Base-by-base conservation (phyloP, 441 rosid species). In the Isatis lusitanica region DNA sequence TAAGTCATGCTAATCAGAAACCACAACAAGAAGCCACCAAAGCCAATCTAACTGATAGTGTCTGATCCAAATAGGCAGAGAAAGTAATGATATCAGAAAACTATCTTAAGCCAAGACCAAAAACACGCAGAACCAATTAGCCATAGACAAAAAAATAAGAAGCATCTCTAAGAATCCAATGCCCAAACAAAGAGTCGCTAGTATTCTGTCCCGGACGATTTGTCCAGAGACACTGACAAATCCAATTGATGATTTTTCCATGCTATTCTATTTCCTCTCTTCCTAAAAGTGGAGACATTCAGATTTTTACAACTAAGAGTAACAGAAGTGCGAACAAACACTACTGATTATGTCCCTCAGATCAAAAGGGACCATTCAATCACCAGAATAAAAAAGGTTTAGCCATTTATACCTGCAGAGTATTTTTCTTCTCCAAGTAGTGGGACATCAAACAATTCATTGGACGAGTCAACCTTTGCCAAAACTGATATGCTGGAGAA, bases 361-460 rank as follows among this genome's bases (percentile, higher is more conserved):
- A 31, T 42, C 39, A 60, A 74, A 47, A 33, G 42, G 39, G 31
- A 68, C 15, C 10, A 68, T 70, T 47, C 60, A 56, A 36, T 50
- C 50, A 76, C 30, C 30, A 58, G 16, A 74, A 36, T 15, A n/a
- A 13, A n/a, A 17, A 50, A 70, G 8, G 51, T 51, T 60, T 35
- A 74, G 18, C 51, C 40, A 68, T 63, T 44, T 74, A 74, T 88
- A 95, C 97, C 97, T 83, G 91, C 57, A 72, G 90, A 57, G 51
- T 74, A 73, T 53, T 85, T 91, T 47, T 85, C 90, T 63, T 86
- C 99, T 66, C 82, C 90, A 73, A 82, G 77, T 68, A 90, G 81
- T 30, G 97, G 98, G 76, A 90, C 97, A 75, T 95, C 94, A 66
- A 85, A 87, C 71, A 91, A 82, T 74, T 53, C 80, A 38, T 79